A percentile compares a stretch with the other conserved stretches of the same genome.
phyloP scores from a whole-genome alignment of 2,329 filamentous ascomycete genomes.

The Phyllosticta paracitricarpa region DNA sequence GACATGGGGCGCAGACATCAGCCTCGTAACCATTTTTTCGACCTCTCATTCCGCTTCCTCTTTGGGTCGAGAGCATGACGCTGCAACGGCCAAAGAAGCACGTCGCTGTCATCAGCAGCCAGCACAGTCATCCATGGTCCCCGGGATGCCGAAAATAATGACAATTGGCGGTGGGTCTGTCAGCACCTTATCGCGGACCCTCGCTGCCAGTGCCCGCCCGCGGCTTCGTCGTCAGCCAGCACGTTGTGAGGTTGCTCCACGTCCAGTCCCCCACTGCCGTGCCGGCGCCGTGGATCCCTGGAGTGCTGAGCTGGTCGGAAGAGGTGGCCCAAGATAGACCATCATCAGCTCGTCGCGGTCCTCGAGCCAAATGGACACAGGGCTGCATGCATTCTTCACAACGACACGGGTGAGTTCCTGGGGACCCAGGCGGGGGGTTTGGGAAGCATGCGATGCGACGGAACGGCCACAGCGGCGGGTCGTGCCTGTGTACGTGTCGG shows the following conservation, averaged over 20 bases:
- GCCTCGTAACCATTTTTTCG: background rate
- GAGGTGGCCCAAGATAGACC: conserved; percentile 2
- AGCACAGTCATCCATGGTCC: conserved; percentile 7
- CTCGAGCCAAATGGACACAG: background rate
- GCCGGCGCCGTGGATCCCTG: background rate
- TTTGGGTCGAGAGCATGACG: background rate
- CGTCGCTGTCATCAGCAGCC: background rate
- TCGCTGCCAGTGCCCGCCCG: background rate
- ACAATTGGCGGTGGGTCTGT: conserved; percentile 1
- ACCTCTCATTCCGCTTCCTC: background rate
- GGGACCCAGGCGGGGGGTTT: conserved; percentile 4
- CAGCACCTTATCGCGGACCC: conserved; percentile 6
- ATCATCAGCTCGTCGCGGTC: background rate
- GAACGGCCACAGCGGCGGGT: conserved; percentile 7
- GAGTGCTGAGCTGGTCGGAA: background rate
- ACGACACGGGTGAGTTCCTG: background rate
- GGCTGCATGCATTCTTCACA: conserved; percentile 10
- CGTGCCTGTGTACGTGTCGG: conserved; percentile 4
- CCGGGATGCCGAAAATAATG: conserved; percentile 9
- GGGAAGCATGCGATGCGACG: conserved; percentile 2
- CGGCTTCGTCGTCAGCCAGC: background rate
- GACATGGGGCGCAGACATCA: background rate
- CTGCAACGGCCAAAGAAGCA: background rate
- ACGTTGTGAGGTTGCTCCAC: background rate
- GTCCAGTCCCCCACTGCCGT: background rate